Evolutionary conservation across 2,329 filamentous ascomycete genomes (phyloP).

Genomic region (Penicillium sp.): DNA sequence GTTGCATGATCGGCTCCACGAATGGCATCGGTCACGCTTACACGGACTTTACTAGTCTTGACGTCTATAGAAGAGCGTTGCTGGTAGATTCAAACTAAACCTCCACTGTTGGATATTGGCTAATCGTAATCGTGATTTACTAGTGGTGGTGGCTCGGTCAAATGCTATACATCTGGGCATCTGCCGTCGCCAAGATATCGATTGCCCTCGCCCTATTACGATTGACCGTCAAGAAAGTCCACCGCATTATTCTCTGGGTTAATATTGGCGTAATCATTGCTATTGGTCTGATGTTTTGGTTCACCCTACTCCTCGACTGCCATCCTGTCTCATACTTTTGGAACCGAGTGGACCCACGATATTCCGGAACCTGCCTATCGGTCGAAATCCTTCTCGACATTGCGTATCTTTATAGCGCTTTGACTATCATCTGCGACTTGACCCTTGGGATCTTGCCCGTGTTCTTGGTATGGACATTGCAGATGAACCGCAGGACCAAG

Average conservation of each 20-base stretch:
- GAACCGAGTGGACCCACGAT: not conserved
- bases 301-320: conserved; percentile 2
- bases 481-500: conserved; percentile 59
- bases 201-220: conserved; percentile 8
- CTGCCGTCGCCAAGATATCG: conserved; percentile 8
- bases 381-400: not conserved
- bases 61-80: not conserved
- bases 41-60: not conserved
- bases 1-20: not conserved
- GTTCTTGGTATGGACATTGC: conserved; percentile 58
- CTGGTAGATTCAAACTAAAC: not conserved
- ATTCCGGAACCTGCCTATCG: not conserved
- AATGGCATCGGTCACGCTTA: not conserved
- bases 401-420: conserved; percentile 59
- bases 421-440: conserved; percentile 57
- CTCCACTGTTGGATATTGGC: not conserved
- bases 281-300: conserved; percentile 3
- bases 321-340: not conserved
- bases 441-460: conserved; percentile 60
- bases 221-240: conserved; percentile 9
- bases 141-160: conserved; percentile 13
- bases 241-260: conserved; percentile 12
- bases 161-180: not conserved
- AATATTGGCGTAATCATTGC: not conserved
- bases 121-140: not conserved